These are phyloP conservation scores for Thelonectria olida DNA, from an alignment of 2,329 filamentous ascomycete genomes.

Conservation along the genomic window DNA sequence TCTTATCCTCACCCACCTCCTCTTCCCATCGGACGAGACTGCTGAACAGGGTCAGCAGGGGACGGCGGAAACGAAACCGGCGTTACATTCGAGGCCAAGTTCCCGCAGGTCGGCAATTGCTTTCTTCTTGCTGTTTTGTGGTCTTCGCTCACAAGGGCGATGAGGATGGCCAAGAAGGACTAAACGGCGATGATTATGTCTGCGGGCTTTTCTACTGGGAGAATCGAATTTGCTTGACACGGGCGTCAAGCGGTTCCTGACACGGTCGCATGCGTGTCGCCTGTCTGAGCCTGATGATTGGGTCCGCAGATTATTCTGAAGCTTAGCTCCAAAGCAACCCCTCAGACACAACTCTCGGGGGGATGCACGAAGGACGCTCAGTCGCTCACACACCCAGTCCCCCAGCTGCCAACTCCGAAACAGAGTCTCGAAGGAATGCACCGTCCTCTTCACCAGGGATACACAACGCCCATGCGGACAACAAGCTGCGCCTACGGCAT, in stretches of 20 bases:
- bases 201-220: constrained; percentile 12
- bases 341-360: constrained; percentile 30
- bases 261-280: constrained; percentile 36
- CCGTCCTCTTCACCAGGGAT: constrained; percentile 7
- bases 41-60: constrained; percentile 33
- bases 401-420: neutral
- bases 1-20: constrained; percentile 29
- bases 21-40: constrained; percentile 37
- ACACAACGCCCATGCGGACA: constrained; percentile 1
- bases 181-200: constrained; percentile 12
- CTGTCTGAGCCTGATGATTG: constrained; percentile 40
- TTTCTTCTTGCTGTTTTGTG: no score
- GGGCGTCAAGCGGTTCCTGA: constrained; percentile 35
- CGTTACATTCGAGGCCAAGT: constrained; percentile 23
- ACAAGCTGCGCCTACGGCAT: neutral
- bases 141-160: constrained; percentile 25
- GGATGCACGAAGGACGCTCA: no score
- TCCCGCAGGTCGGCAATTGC: constrained; percentile 28
- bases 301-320: constrained; percentile 30
- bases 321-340: constrained; percentile 33
- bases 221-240: constrained; percentile 30
- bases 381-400: constrained; percentile 8
- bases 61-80: constrained; percentile 37
- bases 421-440: constrained; percentile 1
- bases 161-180: constrained; percentile 3